A percentile compares a stretch with the other conserved stretches of the same genome.
phyloP scores from a whole-genome alignment of 83 land plant species.

The Picea abies region DNA sequence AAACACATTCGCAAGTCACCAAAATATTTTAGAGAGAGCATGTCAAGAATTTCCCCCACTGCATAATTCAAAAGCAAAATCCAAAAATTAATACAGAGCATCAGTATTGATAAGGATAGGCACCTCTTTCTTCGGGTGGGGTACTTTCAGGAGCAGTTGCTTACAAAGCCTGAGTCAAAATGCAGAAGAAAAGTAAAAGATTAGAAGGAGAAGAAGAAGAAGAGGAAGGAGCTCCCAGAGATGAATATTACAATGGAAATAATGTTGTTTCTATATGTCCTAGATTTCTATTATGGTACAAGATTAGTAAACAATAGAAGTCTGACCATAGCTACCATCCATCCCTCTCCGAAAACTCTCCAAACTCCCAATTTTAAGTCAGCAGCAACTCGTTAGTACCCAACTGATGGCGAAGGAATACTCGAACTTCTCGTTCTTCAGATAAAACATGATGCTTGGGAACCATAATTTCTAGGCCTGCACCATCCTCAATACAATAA shows the following conservation, averaged over 20 bases:
- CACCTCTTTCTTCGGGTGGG: slow-evolving; percentile 9
- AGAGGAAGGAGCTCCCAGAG: slow-evolving; percentile 6
- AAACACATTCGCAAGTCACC: background rate
- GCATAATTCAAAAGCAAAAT: slow-evolving; percentile 11
- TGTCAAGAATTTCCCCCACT: slow-evolving; percentile 7
- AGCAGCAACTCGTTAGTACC: slow-evolving; percentile 47
- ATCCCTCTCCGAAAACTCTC: slow-evolving; percentile 4
- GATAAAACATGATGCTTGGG: slow-evolving; percentile 61
- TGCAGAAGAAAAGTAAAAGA: slow-evolving; percentile 17
- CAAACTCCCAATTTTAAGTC: slow-evolving; percentile 26
- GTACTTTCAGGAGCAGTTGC: background rate
- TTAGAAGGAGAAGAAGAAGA: background rate
- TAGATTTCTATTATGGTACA: slow-evolving; percentile 19
- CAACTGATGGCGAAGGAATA: slow-evolving; percentile 63
- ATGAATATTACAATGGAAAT: slow-evolving; percentile 15
- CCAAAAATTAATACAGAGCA: slow-evolving; percentile 13
- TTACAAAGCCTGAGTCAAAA: slow-evolving; percentile 13
- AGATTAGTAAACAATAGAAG: slow-evolving; percentile 19
- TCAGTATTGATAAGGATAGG: slow-evolving; percentile 6
- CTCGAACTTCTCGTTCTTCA: slow-evolving; percentile 76
- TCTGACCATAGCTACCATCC: slow-evolving; percentile 17
- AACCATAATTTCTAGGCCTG: slow-evolving; percentile 72
- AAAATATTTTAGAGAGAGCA: slow-evolving; percentile 3
- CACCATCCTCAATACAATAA: slow-evolving; percentile 56
- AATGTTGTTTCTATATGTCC: slow-evolving; percentile 4